phyloP scores from a whole-genome alignment of 495 filamentous ascomycete genomes.

The Pyrenula massariospora region DNA sequence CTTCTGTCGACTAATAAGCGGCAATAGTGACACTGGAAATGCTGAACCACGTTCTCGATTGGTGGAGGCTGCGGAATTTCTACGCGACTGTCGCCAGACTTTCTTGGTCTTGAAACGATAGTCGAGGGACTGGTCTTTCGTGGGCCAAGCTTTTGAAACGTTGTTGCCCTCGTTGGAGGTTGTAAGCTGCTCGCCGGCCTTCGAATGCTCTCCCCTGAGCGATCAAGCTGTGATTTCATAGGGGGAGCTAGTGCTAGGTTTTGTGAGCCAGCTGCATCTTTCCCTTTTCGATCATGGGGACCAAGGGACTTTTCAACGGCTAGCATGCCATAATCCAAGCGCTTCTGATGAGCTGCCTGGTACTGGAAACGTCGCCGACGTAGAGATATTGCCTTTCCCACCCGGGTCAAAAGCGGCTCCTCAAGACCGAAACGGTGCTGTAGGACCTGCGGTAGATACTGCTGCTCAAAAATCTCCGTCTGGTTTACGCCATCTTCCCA shows the following conservation, averaged over 20 bases:
- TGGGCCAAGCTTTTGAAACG: not conserved
- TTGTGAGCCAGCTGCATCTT: not conserved
- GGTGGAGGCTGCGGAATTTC: not conserved
- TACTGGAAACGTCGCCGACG: slow-evolving; percentile 7
- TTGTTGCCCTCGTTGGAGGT: not conserved
- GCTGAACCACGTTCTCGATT: not conserved
- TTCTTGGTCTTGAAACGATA: not conserved
- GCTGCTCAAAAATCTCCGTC: not conserved
- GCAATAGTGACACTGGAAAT: not conserved
- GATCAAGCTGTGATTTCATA: not conserved
- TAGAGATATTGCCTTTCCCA: not conserved
- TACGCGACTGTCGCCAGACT: not conserved
- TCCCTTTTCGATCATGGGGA: not conserved
- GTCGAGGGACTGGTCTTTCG: not conserved
- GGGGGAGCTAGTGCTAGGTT: not conserved
- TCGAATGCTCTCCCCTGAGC: not conserved
- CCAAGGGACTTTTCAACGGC: not conserved
- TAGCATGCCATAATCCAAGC: not conserved
- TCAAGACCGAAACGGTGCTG: not conserved
- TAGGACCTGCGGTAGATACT: not conserved
- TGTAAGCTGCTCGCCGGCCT: not conserved
- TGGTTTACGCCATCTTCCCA: not conserved
- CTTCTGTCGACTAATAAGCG: not conserved
- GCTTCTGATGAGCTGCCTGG: slow-evolving; percentile 1
- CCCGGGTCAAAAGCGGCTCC: not conserved